Percentiles rank a stretch among this genome's conserved stretches.
phyloP scores from a whole-genome alignment of 2,329 filamentous ascomycete genomes.

The Graphilbum sp. region DNA sequence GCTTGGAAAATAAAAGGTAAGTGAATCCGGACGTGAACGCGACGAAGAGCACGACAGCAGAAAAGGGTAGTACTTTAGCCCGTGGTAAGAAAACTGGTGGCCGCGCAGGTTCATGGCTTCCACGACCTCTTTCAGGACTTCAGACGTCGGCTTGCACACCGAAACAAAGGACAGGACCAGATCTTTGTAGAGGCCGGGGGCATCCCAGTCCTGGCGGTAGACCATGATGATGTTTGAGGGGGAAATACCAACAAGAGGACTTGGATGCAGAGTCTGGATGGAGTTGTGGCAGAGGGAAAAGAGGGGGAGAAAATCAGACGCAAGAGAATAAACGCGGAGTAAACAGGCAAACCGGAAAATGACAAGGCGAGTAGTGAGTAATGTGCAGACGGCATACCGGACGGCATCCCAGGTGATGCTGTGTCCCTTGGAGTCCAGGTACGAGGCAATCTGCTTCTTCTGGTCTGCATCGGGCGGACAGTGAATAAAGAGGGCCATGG shows the following conservation, averaged over 20 bases:
- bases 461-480: constrained; percentile 6
- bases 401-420: constrained; percentile 12
- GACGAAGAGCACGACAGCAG: too few species aligned
- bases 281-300: too few species aligned
- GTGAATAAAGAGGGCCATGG: constrained; percentile 8
- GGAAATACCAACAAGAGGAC: neutral
- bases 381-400: constrained; percentile 7
- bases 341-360: too few species aligned
- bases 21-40: too few species aligned
- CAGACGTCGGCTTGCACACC: constrained; percentile 16
- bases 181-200: constrained; percentile 22
- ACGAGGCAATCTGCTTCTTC: constrained; percentile 6
- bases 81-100: constrained; percentile 11
- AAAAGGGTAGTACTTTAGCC: constrained; percentile 6
- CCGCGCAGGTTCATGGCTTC: constrained; percentile 12
- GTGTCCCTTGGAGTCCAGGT: constrained; percentile 9
- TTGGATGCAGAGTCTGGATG: neutral
- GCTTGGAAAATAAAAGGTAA: too few species aligned
- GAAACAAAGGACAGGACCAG: constrained; percentile 26
- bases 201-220: constrained; percentile 20
- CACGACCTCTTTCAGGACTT: constrained; percentile 15
- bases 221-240: neutral
- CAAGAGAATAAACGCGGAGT: too few species aligned
- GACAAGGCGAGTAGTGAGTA: too few species aligned
- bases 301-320: neutral